Evolutionary conservation across 1,284 basidiomycete genomes (phyloP).

Genomic region (Xerocomus amazonicus): DNA sequence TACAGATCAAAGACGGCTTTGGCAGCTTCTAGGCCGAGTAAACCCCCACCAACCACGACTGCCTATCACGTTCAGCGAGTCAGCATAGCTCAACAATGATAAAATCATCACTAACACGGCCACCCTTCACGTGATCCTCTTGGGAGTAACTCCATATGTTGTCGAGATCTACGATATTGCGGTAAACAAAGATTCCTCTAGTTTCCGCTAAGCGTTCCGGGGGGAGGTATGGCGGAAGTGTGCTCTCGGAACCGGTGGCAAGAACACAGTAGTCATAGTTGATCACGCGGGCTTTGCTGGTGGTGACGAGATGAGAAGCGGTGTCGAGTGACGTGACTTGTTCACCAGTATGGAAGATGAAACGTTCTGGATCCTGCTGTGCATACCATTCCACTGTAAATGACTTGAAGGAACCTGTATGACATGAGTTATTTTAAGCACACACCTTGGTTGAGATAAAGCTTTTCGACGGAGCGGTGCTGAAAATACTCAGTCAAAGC

Average conservation of each 20-base stretch:
- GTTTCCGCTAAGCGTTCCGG: constrained; percentile 37
- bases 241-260: constrained; percentile 69
- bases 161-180: constrained; percentile 67
- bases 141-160: constrained; percentile 57
- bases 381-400: constrained; percentile 54
- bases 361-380: constrained; percentile 49
- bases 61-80: constrained; percentile 6
- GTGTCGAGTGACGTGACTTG: constrained; percentile 49
- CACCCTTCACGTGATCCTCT: constrained; percentile 38
- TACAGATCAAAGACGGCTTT: constrained; percentile 17
- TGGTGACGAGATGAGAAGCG: constrained; percentile 43
- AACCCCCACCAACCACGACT: constrained; percentile 12
- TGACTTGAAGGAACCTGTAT: constrained; percentile 1
- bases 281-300: constrained; percentile 46
- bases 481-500: constrained; percentile 65
- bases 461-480: constrained; percentile 58
- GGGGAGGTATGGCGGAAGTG: constrained; percentile 61
- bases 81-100: neutral
- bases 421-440: constrained; percentile 6
- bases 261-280: constrained; percentile 64
- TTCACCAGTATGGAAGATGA: constrained; percentile 54
- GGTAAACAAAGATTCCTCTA: constrained; percentile 67
- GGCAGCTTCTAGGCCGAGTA: constrained; percentile 16
- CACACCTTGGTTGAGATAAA: constrained; percentile 59
- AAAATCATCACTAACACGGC: constrained; percentile 15